Conservation (phyloP, 1,139 yeast species). For the Kurtzmaniella quercitrusa region DNA sequence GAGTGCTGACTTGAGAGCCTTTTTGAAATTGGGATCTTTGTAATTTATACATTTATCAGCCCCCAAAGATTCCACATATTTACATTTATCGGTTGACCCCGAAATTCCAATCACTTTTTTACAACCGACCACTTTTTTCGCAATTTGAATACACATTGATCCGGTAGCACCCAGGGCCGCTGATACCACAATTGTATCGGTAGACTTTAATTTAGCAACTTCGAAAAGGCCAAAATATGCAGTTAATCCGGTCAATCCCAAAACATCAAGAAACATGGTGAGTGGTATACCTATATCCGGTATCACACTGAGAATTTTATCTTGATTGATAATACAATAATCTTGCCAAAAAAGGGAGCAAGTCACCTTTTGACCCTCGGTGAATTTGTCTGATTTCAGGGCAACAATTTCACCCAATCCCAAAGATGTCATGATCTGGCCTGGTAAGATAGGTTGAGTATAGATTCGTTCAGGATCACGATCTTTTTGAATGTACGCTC, state of each 20-base stretch:
- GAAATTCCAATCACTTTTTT: slow-evolving; percentile 28
- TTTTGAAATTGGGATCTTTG: slow-evolving; percentile 15
- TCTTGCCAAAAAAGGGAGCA: slow-evolving; percentile 40
- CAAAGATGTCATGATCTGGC: slow-evolving; percentile 46
- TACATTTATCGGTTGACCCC: slow-evolving; percentile 26
- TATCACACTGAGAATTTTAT: slow-evolving; percentile 19
- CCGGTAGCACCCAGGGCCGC: slow-evolving; percentile 34
- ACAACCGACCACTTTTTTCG: slow-evolving; percentile 26
- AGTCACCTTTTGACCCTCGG: slow-evolving; percentile 41
- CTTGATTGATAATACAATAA: slow-evolving; percentile 22
- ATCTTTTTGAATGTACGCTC: slow-evolving; percentile 53
- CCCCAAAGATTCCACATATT: slow-evolving; percentile 27
- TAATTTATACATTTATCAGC: slow-evolving; percentile 27
- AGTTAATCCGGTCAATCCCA: slow-evolving; percentile 32
- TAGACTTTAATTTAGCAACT: slow-evolving; percentile 21
- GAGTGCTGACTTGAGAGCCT: slow-evolving; percentile 12
- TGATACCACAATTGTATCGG: slow-evolving; percentile 26
- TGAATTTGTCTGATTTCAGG: slow-evolving; percentile 33
- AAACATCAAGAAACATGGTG: slow-evolving; percentile 40
- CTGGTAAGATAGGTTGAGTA: slow-evolving; percentile 42
- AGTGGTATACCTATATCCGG: slow-evolving; percentile 21
- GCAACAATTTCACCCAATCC: slow-evolving; percentile 50
- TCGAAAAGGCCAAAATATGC: slow-evolving; percentile 27
- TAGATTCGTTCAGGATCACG: slow-evolving; percentile 42
- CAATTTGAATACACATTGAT: slow-evolving; percentile 27